Evolutionary conservation across 2,329 filamentous ascomycete species (phyloP).

Genomic region (Ophiocordyceps camponoti-leonardi): DNA sequence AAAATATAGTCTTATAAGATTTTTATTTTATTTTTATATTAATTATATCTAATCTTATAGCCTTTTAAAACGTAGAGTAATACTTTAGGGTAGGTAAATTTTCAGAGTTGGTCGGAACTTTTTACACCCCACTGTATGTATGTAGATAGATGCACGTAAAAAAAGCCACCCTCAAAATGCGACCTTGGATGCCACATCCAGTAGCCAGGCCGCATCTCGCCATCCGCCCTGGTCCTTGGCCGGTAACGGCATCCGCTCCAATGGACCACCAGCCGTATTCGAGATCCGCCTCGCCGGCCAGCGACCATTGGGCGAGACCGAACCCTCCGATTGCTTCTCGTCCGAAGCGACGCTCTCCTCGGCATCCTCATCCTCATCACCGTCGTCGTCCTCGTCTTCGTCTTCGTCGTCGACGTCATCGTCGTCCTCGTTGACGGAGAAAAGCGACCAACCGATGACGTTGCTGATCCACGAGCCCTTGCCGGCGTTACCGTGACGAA

Average conservation of each 20-base stretch:
- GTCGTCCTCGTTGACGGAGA: conserved; percentile 43
- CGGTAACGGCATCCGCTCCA: conserved; percentile 28
- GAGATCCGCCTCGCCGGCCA: conserved; percentile 21
- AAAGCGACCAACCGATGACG: conserved; percentile 42
- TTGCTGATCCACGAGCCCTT: conserved; percentile 41
- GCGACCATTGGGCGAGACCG: conserved; percentile 12
- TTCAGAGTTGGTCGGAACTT: too few relatives aligned
- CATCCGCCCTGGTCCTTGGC: conserved; percentile 41
- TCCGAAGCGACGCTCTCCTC: conserved; percentile 14
- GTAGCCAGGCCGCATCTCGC: conserved; percentile 51
- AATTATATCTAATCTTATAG: too few relatives aligned
- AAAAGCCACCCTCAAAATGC: conserved; percentile 24
- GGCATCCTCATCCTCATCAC: conserved; percentile 22
- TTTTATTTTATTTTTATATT: too few relatives aligned
- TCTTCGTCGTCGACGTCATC: conserved; percentile 29
- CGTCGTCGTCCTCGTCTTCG: conserved; percentile 12
- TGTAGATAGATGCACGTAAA: neutral
- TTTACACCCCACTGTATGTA: too few relatives aligned
- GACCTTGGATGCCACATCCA: conserved; percentile 47
- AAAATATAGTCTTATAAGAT: too few relatives aligned
- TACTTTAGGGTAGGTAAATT: too few relatives aligned
- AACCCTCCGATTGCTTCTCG: conserved; percentile 10
- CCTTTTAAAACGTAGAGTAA: too few relatives aligned
- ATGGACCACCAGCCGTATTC: conserved; percentile 20
- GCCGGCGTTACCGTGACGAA: conserved; percentile 32